Conservation (phyloP, 768 basidiomycete genomes). For the Pisolithus microcarpus region DNA sequence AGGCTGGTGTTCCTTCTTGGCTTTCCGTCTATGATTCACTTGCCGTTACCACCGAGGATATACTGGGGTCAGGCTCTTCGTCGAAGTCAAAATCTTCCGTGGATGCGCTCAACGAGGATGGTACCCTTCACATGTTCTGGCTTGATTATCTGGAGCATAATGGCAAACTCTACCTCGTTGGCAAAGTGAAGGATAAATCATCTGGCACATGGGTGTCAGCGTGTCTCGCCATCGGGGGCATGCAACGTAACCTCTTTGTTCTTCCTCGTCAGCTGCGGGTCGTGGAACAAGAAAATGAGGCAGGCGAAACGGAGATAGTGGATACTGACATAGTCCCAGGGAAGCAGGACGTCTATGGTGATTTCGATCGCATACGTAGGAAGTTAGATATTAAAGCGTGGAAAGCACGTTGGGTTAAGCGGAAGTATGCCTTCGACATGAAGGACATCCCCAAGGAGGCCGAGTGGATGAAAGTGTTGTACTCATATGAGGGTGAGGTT, state of each 20-base stretch:
- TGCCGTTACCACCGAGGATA: conserved; percentile 52
- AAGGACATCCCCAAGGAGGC: conserved; percentile 73
- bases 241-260: conserved; percentile 88
- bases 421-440: conserved; percentile 84
- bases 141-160: conserved; percentile 86
- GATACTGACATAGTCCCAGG: conserved; percentile 75
- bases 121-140: conserved; percentile 90
- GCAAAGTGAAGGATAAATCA: conserved; percentile 80
- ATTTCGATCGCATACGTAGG: conserved; percentile 75
- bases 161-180: conserved; percentile 81
- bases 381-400: conserved; percentile 68
- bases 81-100: conserved; percentile 34
- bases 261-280: conserved; percentile 67
- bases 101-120: conserved; percentile 73
- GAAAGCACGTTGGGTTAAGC: conserved; percentile 77
- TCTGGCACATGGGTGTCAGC: conserved; percentile 68
- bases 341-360: conserved; percentile 64
- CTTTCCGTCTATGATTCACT: conserved; percentile 70
- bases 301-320: conserved; percentile 30
- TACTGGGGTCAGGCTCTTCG: conserved; percentile 40
- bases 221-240: conserved; percentile 76
- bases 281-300: conserved; percentile 27
- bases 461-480: conserved; percentile 92
- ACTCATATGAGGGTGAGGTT: conserved; percentile 72
- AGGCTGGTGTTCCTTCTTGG: conserved; percentile 52